Evolutionary conservation across 1,284 basidiomycete species (phyloP), one percentile per base, ranked within the genome.

Genomic region (Naganishia sp.): DNA sequence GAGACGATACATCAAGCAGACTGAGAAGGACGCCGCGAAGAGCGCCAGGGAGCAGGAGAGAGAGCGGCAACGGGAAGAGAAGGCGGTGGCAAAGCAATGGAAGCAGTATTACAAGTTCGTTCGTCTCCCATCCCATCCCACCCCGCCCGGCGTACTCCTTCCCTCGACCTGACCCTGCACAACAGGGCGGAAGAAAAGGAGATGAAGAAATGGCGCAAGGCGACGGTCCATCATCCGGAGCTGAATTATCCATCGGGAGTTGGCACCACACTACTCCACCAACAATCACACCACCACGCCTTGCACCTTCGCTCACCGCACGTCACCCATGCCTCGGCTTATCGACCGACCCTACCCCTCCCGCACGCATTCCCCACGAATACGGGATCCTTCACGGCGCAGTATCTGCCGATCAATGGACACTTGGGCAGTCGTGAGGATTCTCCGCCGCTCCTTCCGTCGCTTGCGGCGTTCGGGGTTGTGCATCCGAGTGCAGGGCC

Each of bases 221-320:
- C 59, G 31, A 23, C 59, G 3, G 25, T 28, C 3, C 59, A 61
- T 25, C 59, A 61, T 23, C 59, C 59, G 39, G 59, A 61, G 50
- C 48, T 61, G 36, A 61, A 44, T 23, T 1, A 15, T 4, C 1
- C 59, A 11, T 13, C 10, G 16, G 6, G 9, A 6, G 23, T 10
- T 28, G 21, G 18, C 36, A 7, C 36, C 21, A 28, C 5, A 3
- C 25, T 9, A 18, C 11, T 13, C 2, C 25, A 6, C 11, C n/a
- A 33, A 18, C 6, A 39, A 4, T 2, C 18, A n/a, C 59, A 43
- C 23, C 59, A 61, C 36, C 59, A 61, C 39, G 21, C 33, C 2
- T 43, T 61, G 3, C 59, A 61, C 59, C 59, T 61, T 3, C 59
- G 52, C 50, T 61, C 59, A 36, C 59, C 59, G 28, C 59, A 61